Conservation (phyloP, 2,329 filamentous ascomycete genomes). For the Myriosclerotinia curreyana region DNA sequence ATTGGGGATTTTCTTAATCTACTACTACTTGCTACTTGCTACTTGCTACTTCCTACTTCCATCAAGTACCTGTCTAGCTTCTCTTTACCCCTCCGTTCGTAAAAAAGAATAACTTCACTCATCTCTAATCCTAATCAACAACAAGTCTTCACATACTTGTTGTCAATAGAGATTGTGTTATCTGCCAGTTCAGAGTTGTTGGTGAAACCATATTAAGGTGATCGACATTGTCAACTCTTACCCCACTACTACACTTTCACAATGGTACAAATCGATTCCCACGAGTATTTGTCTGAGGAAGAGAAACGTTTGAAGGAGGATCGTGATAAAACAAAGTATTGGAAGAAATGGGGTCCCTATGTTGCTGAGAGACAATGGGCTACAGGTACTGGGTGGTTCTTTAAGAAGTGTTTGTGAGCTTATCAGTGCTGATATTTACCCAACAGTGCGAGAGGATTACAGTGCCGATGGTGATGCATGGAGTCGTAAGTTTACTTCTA, state of each 20-base stretch:
- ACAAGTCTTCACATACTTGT: slow-evolving; percentile 2
- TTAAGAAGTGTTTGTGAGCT: slow-evolving; percentile 4
- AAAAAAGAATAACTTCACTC: not conserved
- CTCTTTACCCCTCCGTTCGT: not conserved
- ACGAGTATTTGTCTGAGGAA: slow-evolving; percentile 85
- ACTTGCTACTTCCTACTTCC: not conserved
- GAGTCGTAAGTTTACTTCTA: slow-evolving; percentile 66
- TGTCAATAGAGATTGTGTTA: not conserved
- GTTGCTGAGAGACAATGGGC: slow-evolving; percentile 94
- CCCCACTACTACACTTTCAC: slow-evolving; percentile 26
- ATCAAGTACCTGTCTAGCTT: not conserved
- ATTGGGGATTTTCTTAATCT: not conserved
- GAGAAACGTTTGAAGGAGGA: slow-evolving; percentile 88
- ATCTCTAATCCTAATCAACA: slow-evolving; percentile 1
- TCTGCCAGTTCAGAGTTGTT: not conserved
- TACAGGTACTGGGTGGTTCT: slow-evolving; percentile 63
- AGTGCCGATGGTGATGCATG: slow-evolving; percentile 86
- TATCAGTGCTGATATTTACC: slow-evolving; percentile 28
- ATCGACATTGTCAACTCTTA: slow-evolving; percentile 8
- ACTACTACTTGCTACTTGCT: too few relatives aligned
- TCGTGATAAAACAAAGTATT: slow-evolving; percentile 79
- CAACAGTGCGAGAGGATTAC: slow-evolving; percentile 84
- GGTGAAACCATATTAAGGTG: slow-evolving; percentile 2
- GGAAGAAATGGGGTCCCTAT: slow-evolving; percentile 98
- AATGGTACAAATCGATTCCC: slow-evolving; percentile 88